A percentile compares a stretch with the other conserved stretches of the same genome.
phyloP scores from a whole-genome alignment of 306 rosid species.

The Arachis stenosperma region DNA sequence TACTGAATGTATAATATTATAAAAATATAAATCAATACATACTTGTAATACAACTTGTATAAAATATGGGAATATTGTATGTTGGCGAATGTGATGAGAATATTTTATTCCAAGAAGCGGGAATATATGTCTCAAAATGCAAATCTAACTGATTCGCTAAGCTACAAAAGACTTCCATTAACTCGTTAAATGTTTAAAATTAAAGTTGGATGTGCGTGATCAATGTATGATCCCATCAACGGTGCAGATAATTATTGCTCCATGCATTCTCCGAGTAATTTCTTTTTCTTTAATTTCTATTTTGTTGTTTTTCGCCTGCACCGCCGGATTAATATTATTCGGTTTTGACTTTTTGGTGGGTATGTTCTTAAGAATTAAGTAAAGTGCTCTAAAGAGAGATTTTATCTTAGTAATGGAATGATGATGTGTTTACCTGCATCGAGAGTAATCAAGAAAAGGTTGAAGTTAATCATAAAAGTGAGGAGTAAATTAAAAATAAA shows the following conservation, averaged over 20 bases:
- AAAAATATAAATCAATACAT: too few species aligned
- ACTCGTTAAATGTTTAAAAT: neutral
- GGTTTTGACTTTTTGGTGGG: neutral
- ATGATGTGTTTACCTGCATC: too few species aligned
- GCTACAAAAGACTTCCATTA: neutral
- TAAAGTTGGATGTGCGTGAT: too few species aligned
- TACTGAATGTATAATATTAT: too few species aligned
- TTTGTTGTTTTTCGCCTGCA: neutral
- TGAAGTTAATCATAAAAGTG: too few species aligned
- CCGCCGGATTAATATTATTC: neutral
- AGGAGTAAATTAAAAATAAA: too few species aligned
- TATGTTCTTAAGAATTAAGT: neutral
- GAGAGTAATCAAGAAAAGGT: too few species aligned
- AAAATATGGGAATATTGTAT: neutral
- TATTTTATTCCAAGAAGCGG: neutral
- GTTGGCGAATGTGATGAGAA: neutral
- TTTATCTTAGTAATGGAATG: neutral
- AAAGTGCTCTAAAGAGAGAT: neutral
- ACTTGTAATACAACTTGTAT: too few species aligned
- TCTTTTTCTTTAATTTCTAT: neutral
- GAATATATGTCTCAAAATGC: slow-evolving; percentile 20
- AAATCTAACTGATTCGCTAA: neutral
- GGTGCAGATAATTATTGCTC: neutral
- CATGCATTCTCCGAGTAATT: neutral
- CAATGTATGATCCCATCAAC: neutral